These are phyloP conservation scores for Botryotinia globosa DNA, from an alignment of 2,329 filamentous ascomycete species.

Conservation along the genomic window DNA sequence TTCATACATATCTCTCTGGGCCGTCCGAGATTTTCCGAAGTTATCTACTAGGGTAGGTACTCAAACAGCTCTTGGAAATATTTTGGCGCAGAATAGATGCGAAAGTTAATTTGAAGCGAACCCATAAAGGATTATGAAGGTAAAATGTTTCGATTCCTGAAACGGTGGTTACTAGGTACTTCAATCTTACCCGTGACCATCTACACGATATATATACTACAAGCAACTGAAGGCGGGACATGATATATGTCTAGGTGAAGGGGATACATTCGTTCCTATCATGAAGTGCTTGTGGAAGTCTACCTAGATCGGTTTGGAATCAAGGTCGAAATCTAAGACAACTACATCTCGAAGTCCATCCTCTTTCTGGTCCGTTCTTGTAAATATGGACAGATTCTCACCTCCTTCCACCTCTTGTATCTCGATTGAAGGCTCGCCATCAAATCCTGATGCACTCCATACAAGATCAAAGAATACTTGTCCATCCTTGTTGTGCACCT, in stretches of 20 bases:
- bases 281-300: not conserved
- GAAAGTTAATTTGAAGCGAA: not conserved
- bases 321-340: slow-evolving; percentile 28
- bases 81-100: not conserved
- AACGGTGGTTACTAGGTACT: too few species aligned
- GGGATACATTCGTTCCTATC: not conserved
- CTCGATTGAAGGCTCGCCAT: slow-evolving; percentile 33
- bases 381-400: slow-evolving; percentile 31
- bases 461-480: slow-evolving; percentile 22
- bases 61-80: not conserved
- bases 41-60: not conserved
- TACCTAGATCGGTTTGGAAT: not conserved
- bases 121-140: not conserved
- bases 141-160: not conserved
- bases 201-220: not conserved
- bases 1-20: not conserved
- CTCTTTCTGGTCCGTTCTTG: slow-evolving; percentile 21
- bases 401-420: slow-evolving; percentile 25
- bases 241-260: not conserved
- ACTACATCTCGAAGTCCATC: slow-evolving; percentile 24
- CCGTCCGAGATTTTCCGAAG: not conserved
- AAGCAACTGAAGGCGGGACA: not conserved
- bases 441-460: slow-evolving; percentile 30
- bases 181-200: not conserved
- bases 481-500: slow-evolving; percentile 16